Percentiles rank a stretch among this genome's conserved stretches.
Conservation (phyloP, 2,329 filamentous ascomycete genomes). For the Rutstroemia sp. region DNA sequence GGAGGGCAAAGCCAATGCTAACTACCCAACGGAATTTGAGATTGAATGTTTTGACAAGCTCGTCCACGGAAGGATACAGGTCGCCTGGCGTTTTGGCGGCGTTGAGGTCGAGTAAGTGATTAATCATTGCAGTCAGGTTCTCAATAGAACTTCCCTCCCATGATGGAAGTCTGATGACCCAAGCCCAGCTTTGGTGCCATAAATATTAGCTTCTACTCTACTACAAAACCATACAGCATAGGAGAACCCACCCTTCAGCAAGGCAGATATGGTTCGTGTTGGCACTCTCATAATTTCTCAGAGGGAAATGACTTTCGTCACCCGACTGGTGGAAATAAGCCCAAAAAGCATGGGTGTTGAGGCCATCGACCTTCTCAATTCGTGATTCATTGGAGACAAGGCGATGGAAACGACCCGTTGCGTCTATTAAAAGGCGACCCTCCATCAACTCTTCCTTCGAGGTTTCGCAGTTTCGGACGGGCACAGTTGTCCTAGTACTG, state of each 20-base stretch:
- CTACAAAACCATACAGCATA: background rate
- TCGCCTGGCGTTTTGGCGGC: slow-evolving; percentile 14
- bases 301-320: slow-evolving; percentile 21
- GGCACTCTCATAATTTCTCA: slow-evolving; percentile 20
- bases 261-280: slow-evolving; percentile 27
- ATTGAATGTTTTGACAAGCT: slow-evolving; percentile 20
- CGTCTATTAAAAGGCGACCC: slow-evolving; percentile 19
- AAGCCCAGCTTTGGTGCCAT: slow-evolving; percentile 18
- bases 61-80: slow-evolving; percentile 16
- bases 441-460: slow-evolving; percentile 10
- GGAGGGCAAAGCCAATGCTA: slow-evolving; percentile 23
- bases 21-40: slow-evolving; percentile 22
- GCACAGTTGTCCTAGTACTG: background rate
- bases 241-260: slow-evolving; percentile 18
- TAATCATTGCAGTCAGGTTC: slow-evolving; percentile 25
- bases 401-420: slow-evolving; percentile 20
- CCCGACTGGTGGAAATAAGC: slow-evolving; percentile 18
- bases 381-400: slow-evolving; percentile 19
- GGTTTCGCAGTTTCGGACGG: slow-evolving; percentile 4
- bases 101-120: slow-evolving; percentile 22
- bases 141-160: slow-evolving; percentile 23
- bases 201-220: background rate
- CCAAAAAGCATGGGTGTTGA: slow-evolving; percentile 20
- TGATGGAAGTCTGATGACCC: slow-evolving; percentile 23
- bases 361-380: slow-evolving; percentile 18